Evolutionary conservation across 2,329 filamentous ascomycete species (phyloP).

Genomic region (Fragosphaeria purpurea): DNA sequence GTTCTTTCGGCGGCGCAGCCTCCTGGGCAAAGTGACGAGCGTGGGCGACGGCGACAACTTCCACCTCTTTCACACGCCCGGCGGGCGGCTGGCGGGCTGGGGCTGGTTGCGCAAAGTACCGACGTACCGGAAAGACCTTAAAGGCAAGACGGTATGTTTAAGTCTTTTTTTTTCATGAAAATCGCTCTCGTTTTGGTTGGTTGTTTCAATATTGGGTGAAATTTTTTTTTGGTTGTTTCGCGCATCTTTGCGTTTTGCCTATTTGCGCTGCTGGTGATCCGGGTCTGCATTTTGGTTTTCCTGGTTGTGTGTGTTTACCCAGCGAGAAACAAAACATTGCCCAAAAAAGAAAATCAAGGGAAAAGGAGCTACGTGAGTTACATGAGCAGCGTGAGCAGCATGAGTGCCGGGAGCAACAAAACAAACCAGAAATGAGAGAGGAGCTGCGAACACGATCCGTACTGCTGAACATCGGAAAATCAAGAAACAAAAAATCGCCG

Average conservation of each 20-base stretch:
- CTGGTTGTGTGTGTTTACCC: background rate
- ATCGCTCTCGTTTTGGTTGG: background rate
- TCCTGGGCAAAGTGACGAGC: conserved; percentile 81
- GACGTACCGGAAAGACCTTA: conserved; percentile 55
- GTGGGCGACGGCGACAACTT: conserved; percentile 97
- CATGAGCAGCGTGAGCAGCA: no score
- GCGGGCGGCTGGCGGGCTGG: conserved; percentile 81
- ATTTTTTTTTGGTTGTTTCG: background rate
- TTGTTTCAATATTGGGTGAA: background rate
- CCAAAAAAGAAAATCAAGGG: no score
- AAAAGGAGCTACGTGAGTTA: background rate
- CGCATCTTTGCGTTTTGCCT: background rate
- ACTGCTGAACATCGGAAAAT: no score
- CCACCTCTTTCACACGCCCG: conserved; percentile 86
- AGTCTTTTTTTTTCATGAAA: background rate
- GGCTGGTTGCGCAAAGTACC: conserved; percentile 79
- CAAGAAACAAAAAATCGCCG: background rate
- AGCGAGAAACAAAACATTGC: background rate
- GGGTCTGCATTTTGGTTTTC: background rate
- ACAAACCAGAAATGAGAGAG: no score
- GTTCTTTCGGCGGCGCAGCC: conserved; percentile 62
- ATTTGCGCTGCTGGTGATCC: background rate
- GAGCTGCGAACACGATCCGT: no score
- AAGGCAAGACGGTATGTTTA: conserved; percentile 61
- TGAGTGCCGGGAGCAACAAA: no score